phyloP scores from a whole-genome alignment of 139 green algal species.

The Deuterostichococcus epilithicus region DNA sequence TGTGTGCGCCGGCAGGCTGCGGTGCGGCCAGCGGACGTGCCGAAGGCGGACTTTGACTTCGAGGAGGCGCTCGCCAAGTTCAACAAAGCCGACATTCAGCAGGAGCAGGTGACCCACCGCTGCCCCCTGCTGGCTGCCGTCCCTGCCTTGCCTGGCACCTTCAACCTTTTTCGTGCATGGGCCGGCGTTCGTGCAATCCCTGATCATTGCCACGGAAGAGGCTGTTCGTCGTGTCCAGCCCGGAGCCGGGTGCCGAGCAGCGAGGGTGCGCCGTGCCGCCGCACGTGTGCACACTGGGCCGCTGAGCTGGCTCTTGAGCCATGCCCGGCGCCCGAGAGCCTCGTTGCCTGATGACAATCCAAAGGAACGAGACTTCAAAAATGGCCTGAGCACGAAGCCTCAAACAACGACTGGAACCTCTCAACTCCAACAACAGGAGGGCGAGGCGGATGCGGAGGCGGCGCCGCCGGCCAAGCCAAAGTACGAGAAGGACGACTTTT shows the following conservation, averaged over 20 bases:
- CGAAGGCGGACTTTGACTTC: conserved; percentile 87
- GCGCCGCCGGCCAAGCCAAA: background rate
- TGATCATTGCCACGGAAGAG: too few relatives aligned
- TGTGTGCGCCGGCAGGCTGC: background rate
- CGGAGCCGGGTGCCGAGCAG: too few relatives aligned
- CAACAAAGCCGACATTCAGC: conserved; percentile 69
- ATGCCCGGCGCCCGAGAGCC: too few relatives aligned
- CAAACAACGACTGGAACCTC: too few relatives aligned
- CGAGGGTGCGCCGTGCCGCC: too few relatives aligned
- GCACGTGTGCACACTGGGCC: too few relatives aligned
- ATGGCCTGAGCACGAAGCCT: conserved; percentile 10
- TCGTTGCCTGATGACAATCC: too few relatives aligned
- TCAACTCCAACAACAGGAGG: background rate
- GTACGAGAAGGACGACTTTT: conserved; percentile 82
- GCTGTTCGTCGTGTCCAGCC: too few relatives aligned
- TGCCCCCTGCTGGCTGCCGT: background rate
- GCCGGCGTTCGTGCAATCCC: too few relatives aligned
- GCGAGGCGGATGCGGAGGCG: conserved; percentile 12
- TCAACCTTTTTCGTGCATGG: too few relatives aligned
- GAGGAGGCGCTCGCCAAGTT: conserved; percentile 75
- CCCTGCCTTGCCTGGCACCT: background rate
- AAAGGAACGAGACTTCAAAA: background rate
- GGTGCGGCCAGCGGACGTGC: conserved; percentile 14
- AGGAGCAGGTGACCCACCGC: conserved; percentile 29
- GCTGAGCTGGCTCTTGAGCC: too few relatives aligned